Evolutionary conservation across 129 eudicot species (phyloP).

Genomic region (Chrysanthemum lavandulifolium): DNA sequence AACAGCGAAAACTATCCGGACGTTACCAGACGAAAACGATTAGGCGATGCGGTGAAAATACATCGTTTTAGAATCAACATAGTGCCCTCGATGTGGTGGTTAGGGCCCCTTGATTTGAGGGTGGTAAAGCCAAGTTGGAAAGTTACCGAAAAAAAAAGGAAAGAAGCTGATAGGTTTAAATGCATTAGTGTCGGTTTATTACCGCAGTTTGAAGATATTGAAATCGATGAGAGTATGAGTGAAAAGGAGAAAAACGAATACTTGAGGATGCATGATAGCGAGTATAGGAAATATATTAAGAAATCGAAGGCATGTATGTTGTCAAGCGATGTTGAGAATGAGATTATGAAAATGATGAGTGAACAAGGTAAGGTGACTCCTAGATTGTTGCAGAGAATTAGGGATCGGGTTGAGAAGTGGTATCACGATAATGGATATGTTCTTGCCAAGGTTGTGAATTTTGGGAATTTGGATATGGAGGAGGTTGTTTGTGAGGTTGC

Average conservation of each 20-base stretch:
- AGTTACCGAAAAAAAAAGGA: no score
- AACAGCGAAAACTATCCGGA: no score
- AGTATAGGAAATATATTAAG: constrained; percentile 64
- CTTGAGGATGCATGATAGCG: constrained; percentile 53
- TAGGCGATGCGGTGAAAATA: no score
- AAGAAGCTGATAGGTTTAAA: constrained; percentile 52
- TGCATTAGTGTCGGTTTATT: constrained; percentile 83
- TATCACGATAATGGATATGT: constrained; percentile 93
- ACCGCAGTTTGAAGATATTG: constrained; percentile 64
- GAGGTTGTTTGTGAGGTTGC: constrained; percentile 94
- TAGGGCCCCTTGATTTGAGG: no score
- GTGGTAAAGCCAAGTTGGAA: no score
- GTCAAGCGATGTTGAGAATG: constrained; percentile 44
- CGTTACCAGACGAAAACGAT: no score
- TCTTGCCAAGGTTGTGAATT: constrained; percentile 79
- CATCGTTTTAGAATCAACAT: no score
- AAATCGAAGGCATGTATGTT: constrained; percentile 71
- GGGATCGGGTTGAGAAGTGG: constrained; percentile 85
- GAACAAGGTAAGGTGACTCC: constrained; percentile 75
- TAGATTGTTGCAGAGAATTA: constrained; percentile 64
- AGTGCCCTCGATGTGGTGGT: no score
- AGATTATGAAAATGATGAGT: constrained; percentile 54
- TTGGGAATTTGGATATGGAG: constrained; percentile 75
- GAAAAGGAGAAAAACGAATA: constrained; percentile 64
- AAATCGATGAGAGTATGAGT: constrained; percentile 66